Evolutionary conservation across 352 stramenopile species (phyloP), one percentile per base, ranked within the genome.

Genomic region (Globisporangium megalacanthum): DNA sequence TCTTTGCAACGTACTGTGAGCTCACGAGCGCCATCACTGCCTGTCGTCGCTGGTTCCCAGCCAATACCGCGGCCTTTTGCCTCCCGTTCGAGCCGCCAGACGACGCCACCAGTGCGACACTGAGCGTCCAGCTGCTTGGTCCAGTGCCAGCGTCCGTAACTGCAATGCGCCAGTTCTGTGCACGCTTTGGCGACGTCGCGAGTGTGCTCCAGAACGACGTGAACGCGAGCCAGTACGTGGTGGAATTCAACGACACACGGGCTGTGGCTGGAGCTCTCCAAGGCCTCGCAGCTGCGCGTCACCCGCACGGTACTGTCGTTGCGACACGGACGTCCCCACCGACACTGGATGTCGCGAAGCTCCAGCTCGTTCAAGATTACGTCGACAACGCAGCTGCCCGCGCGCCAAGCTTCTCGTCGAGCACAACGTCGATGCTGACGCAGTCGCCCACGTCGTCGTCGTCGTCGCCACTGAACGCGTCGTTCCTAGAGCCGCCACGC

Each of bases 1-100:
- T 94, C 9, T 87, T 92, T 52, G 86, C 73, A 58, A 92, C 82
- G 45, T 94, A 81, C 50, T 86, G 75, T 52, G 75, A 92, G 57
- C 71, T 90, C 20, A 75, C 79, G 49, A 75, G 70, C 44, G 82
- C 85, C n/a, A 75, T 90, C 14, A 65, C 63, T 0, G 73, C 75
- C 0, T 73, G 86, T 17, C 79, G 87, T 47, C 51, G 65, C 54
- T 91, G 70, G 77, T 66, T 64, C 50, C 68, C 64, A 0, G 61
- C 11, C 39, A 25, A 22, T 15, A 14, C 29, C 36, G 39, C 62
- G 36, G 13, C 36, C 55, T 94, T 91, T 52, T 82, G 77, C 33
- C 42, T 88, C 15, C 77, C 83, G 17, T 94, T 86, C 55, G 82
- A 94, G 56, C 36, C 72, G 3, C 75, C 79, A 13, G 77, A 83